phyloP scores from a whole-genome alignment of 2,329 filamentous ascomycete genomes.

The Epichloe festucae region DNA sequence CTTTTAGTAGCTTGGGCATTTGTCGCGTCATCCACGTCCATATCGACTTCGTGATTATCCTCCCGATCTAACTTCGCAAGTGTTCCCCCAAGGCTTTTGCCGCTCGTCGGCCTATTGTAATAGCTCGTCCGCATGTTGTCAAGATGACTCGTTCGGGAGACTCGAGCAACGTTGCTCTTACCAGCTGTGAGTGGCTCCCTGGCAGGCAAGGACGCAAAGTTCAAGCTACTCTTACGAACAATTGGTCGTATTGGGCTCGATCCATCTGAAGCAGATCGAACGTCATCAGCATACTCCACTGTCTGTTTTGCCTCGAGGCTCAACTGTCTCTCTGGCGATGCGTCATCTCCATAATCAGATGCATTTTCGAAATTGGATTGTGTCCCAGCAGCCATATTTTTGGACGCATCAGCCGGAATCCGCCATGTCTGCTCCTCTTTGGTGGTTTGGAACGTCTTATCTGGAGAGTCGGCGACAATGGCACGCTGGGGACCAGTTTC shows the following conservation, averaged over 20 bases:
- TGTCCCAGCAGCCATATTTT: neutral
- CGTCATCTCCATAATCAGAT: slow-evolving; percentile 2
- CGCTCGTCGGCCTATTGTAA: slow-evolving; percentile 59
- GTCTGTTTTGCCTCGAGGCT: slow-evolving; percentile 2
- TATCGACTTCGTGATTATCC: slow-evolving; percentile 37
- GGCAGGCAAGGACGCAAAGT: slow-evolving; percentile 84
- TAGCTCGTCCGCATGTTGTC: slow-evolving; percentile 63
- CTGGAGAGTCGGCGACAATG: slow-evolving; percentile 18
- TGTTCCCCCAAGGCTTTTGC: slow-evolving; percentile 51
- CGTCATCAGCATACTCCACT: slow-evolving; percentile 25
- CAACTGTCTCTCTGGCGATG: slow-evolving; percentile 4
- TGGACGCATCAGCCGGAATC: slow-evolving; percentile 7
- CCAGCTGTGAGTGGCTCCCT: slow-evolving; percentile 76
- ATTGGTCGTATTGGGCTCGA: slow-evolving; percentile 65
- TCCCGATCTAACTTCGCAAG: slow-evolving; percentile 28
- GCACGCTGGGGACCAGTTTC: slow-evolving; percentile 14
- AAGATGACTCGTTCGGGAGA: slow-evolving; percentile 66
- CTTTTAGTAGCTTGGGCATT: slow-evolving; percentile 24
- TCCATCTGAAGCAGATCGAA: slow-evolving; percentile 50
- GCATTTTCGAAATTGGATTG: neutral
- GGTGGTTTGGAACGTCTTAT: slow-evolving; percentile 29
- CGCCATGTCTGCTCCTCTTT: slow-evolving; percentile 30
- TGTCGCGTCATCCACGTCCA: slow-evolving; percentile 35
- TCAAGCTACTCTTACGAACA: slow-evolving; percentile 86
- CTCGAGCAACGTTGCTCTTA: slow-evolving; percentile 63